These are phyloP conservation scores for Abortiporus biennis DNA, from an alignment of 1,284 basidiomycete species.

Conservation along the genomic window DNA sequence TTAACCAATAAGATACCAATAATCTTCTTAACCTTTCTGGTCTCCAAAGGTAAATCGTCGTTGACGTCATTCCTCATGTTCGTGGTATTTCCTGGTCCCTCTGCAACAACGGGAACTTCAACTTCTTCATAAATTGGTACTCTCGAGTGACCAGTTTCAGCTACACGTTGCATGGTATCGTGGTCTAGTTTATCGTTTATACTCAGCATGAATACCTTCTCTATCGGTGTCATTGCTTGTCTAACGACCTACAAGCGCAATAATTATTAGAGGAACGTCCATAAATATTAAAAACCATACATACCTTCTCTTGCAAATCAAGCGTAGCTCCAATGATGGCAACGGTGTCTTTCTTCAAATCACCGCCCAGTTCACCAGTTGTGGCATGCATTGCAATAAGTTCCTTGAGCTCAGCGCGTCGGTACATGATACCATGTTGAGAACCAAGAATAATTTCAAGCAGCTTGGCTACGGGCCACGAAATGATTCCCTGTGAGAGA, in stretches of 20 bases:
- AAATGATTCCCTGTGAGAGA: slow-evolving; percentile 52
- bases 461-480: slow-evolving; percentile 76
- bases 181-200: slow-evolving; percentile 76
- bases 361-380: slow-evolving; percentile 51
- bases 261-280: neutral
- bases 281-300: neutral
- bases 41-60: slow-evolving; percentile 14
- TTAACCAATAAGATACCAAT: slow-evolving; percentile 79
- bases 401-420: slow-evolving; percentile 59
- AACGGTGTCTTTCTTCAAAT: slow-evolving; percentile 66
- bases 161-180: slow-evolving; percentile 66
- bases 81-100: slow-evolving; percentile 8
- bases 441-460: slow-evolving; percentile 57
- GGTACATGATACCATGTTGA: slow-evolving; percentile 56
- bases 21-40: slow-evolving; percentile 63
- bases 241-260: slow-evolving; percentile 10
- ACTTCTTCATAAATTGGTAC: slow-evolving; percentile 71
- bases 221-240: slow-evolving; percentile 77
- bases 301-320: slow-evolving; percentile 58
- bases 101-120: slow-evolving; percentile 36
- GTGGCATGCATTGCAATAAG: slow-evolving; percentile 64
- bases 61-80: too few relatives aligned
- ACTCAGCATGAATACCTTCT: slow-evolving; percentile 75
- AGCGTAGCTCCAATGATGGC: slow-evolving; percentile 72
- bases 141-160: slow-evolving; percentile 73